Base-by-base conservation (phyloP, 2,329 filamentous ascomycete species). In the Trichophyton simii region DNA sequence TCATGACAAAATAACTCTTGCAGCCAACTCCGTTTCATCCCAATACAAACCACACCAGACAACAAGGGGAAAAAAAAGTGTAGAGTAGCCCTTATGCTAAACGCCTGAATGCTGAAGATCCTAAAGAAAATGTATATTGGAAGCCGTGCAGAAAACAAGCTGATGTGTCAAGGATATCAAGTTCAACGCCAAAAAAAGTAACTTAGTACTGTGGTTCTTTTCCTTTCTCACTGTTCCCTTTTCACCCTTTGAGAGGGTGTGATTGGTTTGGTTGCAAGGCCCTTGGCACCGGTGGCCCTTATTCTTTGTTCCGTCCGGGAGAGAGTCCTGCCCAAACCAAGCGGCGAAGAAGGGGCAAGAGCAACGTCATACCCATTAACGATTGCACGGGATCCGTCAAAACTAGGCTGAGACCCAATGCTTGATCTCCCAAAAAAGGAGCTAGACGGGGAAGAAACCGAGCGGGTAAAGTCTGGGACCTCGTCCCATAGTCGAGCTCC, bases 221-320 rank as follows among this genome's bases (percentile, higher is more conserved):
- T 25, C 36, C 25, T 11, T 58, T 64, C 20, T 31, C 20, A 46
- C 59, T 62, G n/a, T 36, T 57, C 41, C 41, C 55, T 63, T 15
- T 52, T 20, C 22, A 60, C 18, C 15, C 50, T 55, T 7, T 18
- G 31, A 15, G 58, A 13, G 3, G 57, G 57, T n/a, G 59, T 41
- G 34, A 66, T 62, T 5, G 65, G 65, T 22, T 64, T 62, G 44
- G 72, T 75, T 3, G 76, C 76, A 57, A 78, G 64, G 0, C 76
- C 76, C 46, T 70, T 73, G 4, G 73, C 76, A 11, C 76, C 76
- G 4, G 76, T 78, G 50, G 68, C 62, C 42, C 76, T 69, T 36
- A 78, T 75, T 34, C 76, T 69, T 64, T 75, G 69, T 62, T 78
- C 76, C 0, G 75, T 76, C 18, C 76, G 71, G 52, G 76, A 77